Base-by-base conservation (phyloP, 768 basidiomycete genomes). In the Hygrophorus pudorinus region DNA sequence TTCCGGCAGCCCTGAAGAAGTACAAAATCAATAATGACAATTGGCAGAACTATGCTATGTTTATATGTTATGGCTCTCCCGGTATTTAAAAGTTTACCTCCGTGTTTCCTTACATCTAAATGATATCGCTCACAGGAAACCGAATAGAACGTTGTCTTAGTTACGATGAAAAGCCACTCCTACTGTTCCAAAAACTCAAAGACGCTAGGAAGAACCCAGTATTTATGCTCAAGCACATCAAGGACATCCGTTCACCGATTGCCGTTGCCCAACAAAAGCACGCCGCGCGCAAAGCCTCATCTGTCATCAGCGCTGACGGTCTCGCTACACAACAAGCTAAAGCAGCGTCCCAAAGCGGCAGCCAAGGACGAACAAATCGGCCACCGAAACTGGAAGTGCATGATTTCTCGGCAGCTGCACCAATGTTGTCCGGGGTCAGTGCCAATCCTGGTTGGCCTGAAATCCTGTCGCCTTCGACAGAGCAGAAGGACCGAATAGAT, bases 41-140 rank as follows among this genome's bases (percentile, higher is more conserved):
- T 61, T 99, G 96, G 96, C 85, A 91, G 68, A 88, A 91, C 56
- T 99, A 98, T 66, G 96, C 96, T 21, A 87, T 99, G 84, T 99
- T 99, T 65, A 98, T 99, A 48, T 98, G 94, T 55, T 97, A 94
- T 61, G 94, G 93, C 9, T 82, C 84, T 42, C 71, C 91, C 42
- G 90, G 93, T 91, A 57, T 53, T 76, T 57, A 24, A 32, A n/a
- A 17, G 16, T 12, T 21, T 33, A 38, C 28, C 10, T 14, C 34
- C 14, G 24, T 24, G 28, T 44, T 13, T 27, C 34, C 41, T 41
- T 29, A n/a, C 6, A 24, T 27, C 9, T 13, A 41, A n/a, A 14
- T 31, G 28, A 34, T 39, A 30, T 10, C 5, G 28, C 24, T 31
- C 18, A 38, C 49, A 85, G 81, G 78, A 47, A 81, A 79, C 54